A percentile compares a stretch with the other conserved stretches of the same genome.
phyloP scores from a whole-genome alignment of 495 filamentous ascomycete genomes.

The Aspergillus leporis region DNA sequence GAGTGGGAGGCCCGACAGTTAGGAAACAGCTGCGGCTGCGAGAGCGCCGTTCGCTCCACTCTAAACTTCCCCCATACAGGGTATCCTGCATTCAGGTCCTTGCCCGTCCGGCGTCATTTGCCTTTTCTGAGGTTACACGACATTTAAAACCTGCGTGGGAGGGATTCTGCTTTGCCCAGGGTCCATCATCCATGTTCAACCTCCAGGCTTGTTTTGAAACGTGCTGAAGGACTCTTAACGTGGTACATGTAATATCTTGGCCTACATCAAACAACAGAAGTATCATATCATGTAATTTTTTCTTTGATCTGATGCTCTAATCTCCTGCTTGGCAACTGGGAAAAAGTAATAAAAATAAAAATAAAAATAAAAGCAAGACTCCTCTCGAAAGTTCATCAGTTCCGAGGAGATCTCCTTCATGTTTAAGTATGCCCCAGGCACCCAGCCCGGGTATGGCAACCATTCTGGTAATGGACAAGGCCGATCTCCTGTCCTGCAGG shows the following conservation, averaged over 20 bases:
- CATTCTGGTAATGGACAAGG: conserved; percentile 12
- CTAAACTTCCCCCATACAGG: conserved; percentile 14
- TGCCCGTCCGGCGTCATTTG: conserved; percentile 6
- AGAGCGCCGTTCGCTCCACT: conserved; percentile 45
- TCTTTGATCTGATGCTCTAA: neutral
- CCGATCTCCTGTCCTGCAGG: conserved; percentile 26
- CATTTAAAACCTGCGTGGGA: conserved; percentile 11
- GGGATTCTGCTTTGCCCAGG: conserved; percentile 1
- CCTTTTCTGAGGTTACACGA: conserved; percentile 12
- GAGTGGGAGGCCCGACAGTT: conserved; percentile 39
- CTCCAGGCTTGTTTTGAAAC: conserved; percentile 5
- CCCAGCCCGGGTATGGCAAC: neutral
- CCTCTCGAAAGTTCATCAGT: neutral
- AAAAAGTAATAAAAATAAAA: neutral
- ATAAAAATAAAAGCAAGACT: conserved; percentile 4
- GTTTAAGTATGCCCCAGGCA: conserved; percentile 3
- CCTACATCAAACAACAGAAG: neutral
- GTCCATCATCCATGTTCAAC: neutral
- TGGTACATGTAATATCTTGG: neutral
- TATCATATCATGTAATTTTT: neutral
- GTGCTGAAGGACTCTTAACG: neutral
- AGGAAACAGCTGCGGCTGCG: conserved; percentile 44
- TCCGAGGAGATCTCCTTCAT: neutral
- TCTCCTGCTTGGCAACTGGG: neutral
- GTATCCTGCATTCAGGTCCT: conserved; percentile 19